Evolutionary conservation across 1,284 basidiomycete species (phyloP), one percentile per base, ranked within the genome.

Genomic region (Malassezia psittaci): DNA sequence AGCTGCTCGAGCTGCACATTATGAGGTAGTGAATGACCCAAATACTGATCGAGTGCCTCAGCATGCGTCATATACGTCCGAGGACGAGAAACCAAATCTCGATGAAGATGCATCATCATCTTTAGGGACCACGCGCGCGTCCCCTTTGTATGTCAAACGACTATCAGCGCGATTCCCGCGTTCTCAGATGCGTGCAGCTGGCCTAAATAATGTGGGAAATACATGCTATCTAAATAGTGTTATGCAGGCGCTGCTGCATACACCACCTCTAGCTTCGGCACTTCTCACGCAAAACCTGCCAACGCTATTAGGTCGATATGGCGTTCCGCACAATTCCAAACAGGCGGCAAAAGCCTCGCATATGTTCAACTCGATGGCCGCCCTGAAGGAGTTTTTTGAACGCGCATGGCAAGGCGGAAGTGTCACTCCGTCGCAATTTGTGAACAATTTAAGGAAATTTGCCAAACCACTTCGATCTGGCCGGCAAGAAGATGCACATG

Each of bases 401-500:
- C 57, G 57, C 1, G 64, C 65, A 1, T 50, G 68, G 37, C 44
- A 57, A 39, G 61, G 60, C 3, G 42, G 41, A 15, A 45, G 51
- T 13, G 54, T 58, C 2, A 54, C 63, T 12, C 71, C 69, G 5
- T 43, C 52, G 7, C 61, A 65, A 39, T 69, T 72, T 52, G 60
- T 64, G 37, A 40, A 52, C n/a, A 67, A 68, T 49, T 59, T 74
- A 51, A 67, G 67, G 46, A 89, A 80, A 11, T 91, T 98, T 64
- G 90, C 90, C 13, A 90, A 90, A 75, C 85, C 89, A 62, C 84
- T 98, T 80, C 83, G 85, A 48, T 82, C 79, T 73, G 89, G 88
- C n/a, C 79, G 90, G 61, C 94, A 99, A 76, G 94, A 99, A 75
- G 94, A 99, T 75, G 85, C 93, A 3, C 94, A 99, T 76, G 94